Base-by-base conservation (phyloP, 129 eudicot species). In the Calendula officinalis region DNA sequence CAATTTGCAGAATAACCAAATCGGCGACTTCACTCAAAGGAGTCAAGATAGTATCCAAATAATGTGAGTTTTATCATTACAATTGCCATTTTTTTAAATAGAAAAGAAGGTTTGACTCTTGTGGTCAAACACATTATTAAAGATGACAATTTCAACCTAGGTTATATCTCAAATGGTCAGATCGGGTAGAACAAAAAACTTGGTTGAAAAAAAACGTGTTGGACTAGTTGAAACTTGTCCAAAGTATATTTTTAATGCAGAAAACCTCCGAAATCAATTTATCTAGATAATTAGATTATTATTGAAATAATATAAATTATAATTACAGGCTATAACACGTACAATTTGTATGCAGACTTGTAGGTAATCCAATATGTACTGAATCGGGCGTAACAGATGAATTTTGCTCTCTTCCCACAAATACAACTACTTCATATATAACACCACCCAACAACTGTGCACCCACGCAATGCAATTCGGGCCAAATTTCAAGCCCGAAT, bases 1-100 rank as follows among this genome's bases (percentile, higher is more conserved):
- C 62, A 88, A 90, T 69, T 74, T 90, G 80, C 78, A 74, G 85
- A 69, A 84, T 77, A 90, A 90, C 73, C 77, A 71, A 56, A 76
- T 68, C 30, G n/a, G 5, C 30, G 52, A 35, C 49, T 74, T 74
- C 55, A 43, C 41, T 49, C 78, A 66, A 74, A 57, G 78, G 33
- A 66, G 45, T 4, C 56, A 66, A 48, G 9, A 48, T 36, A 33
- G 7, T 36, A 35, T 64, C 22, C 46, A 66, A 41, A 37, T 83
- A 55, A 73, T 76, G 95, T 87, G 55, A 75, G 84, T 61, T 76
- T 57, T 64, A 8, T 38, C 32, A 7, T 8, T 17, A 11, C 15
- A 10, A 15, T 58, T 58, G 66, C 30, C 54, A 41, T 5, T 9
- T 64, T 64, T 34, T 5, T 12, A 22, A 13, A 22, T 7, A 17